A percentile compares a stretch with the other conserved stretches of the same genome.
Conservation (phyloP, 768 basidiomycete genomes). For the Lepiota venenata region DNA sequence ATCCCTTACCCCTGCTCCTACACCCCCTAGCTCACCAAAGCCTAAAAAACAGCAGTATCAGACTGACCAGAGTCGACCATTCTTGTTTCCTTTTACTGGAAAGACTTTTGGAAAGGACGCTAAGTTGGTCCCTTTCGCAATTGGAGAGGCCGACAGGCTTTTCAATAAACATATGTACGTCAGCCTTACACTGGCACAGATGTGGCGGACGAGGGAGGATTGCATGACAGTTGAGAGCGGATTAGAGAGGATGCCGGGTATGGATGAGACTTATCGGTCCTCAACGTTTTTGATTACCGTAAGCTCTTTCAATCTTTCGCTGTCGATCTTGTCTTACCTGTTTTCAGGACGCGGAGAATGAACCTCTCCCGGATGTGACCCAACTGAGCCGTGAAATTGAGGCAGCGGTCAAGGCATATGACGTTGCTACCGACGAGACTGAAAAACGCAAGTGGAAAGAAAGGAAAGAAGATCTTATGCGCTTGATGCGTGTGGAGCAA, state of each 20-base stretch:
- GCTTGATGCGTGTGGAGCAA: constrained; percentile 85
- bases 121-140: constrained; percentile 87
- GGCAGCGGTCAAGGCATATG: constrained; percentile 59
- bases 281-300: constrained; percentile 44
- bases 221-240: constrained; percentile 94
- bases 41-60: constrained; percentile 99
- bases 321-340: neutral
- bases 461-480: constrained; percentile 76
- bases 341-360: constrained; percentile 55
- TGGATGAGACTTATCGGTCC: constrained; percentile 53
- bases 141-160: constrained; percentile 91
- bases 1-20: constrained; percentile 87
- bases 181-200: constrained; percentile 84
- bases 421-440: constrained; percentile 18
- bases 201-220: constrained; percentile 95
- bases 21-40: constrained; percentile 75
- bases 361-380: constrained; percentile 70
- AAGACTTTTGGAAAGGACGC: constrained; percentile 50
- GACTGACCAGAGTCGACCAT: constrained; percentile 92
- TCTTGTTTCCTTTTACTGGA: constrained; percentile 94
- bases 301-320: constrained; percentile 10
- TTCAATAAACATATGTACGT: constrained; percentile 91
- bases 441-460: constrained; percentile 66
- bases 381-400: constrained; percentile 69
- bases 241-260: constrained; percentile 72